Conservation (phyloP, 768 basidiomycete genomes). For the Rossbeevera mucosa region DNA sequence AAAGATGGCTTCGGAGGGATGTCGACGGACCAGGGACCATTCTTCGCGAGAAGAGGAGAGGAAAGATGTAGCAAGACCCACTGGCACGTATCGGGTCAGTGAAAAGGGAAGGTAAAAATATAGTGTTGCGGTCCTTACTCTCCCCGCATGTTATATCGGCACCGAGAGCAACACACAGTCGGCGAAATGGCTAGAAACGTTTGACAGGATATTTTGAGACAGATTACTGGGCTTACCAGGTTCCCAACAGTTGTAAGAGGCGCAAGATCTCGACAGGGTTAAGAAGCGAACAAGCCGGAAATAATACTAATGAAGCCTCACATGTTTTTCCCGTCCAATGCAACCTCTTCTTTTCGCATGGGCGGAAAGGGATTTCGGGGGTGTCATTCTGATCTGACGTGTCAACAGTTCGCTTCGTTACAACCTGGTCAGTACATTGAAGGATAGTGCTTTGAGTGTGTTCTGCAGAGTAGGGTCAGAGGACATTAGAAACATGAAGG, state of each 20-base stretch:
- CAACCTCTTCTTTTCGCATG: slow-evolving; percentile 80
- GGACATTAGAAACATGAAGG: no score
- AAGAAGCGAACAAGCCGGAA: slow-evolving; percentile 25
- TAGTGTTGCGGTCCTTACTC: slow-evolving; percentile 44
- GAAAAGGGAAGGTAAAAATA: not conserved
- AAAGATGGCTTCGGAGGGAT: slow-evolving; percentile 81
- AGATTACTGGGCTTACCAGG: slow-evolving; percentile 44
- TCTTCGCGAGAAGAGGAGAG: slow-evolving; percentile 86
- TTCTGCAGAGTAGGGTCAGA: no score
- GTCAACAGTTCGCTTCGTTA: slow-evolving; percentile 35
- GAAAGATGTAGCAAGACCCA: slow-evolving; percentile 93
- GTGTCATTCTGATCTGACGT: slow-evolving; percentile 42
- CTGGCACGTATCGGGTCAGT: slow-evolving; percentile 32
- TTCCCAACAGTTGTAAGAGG: slow-evolving; percentile 96
- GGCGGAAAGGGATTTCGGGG: slow-evolving; percentile 66
- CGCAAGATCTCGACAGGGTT: slow-evolving; percentile 45
- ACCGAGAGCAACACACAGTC: slow-evolving; percentile 80
- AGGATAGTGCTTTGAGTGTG: slow-evolving; percentile 2
- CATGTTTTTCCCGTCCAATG: slow-evolving; percentile 87
- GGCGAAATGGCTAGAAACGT: slow-evolving; percentile 73
- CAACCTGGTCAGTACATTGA: slow-evolving; percentile 13
- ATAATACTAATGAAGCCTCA: slow-evolving; percentile 31
- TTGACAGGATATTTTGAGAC: not conserved
- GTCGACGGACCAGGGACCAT: slow-evolving; percentile 88
- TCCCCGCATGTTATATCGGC: slow-evolving; percentile 96